A percentile compares a stretch with the other conserved stretches of the same genome.
Evolutionary conservation across 805 yeast species (phyloP).

Genomic region (Candida rishiriensis): DNA sequence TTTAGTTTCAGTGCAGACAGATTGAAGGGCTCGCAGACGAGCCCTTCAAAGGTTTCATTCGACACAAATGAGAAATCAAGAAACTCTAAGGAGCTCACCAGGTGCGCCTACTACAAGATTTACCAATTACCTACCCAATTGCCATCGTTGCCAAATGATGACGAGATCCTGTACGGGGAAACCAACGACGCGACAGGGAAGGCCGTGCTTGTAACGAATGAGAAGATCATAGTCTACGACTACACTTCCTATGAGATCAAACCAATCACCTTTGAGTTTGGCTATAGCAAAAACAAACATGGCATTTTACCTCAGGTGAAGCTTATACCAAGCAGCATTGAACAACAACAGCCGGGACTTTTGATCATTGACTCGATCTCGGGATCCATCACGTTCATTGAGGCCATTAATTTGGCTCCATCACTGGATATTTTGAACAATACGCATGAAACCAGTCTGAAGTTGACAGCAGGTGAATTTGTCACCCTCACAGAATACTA

Average conservation of each 20-base stretch:
- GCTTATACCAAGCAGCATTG: conserved; percentile 55
- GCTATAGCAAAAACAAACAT: conserved; percentile 26
- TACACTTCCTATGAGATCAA: conserved; percentile 56
- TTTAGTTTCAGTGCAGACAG: conserved; percentile 21
- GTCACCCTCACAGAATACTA: conserved; percentile 54
- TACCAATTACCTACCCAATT: conserved; percentile 46
- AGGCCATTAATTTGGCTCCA: conserved; percentile 67
- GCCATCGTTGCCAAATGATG: conserved; percentile 40
- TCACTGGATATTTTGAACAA: conserved; percentile 38
- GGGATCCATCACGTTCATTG: conserved; percentile 66
- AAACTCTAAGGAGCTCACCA: conserved; percentile 45
- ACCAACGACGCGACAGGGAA: conserved; percentile 26
- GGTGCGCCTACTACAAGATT: conserved; percentile 54
- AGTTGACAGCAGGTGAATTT: conserved; percentile 47
- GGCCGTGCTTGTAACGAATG: conserved; percentile 36
- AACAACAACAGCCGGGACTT: conserved; percentile 58
- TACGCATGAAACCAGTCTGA: conserved; percentile 33
- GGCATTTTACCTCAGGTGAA: conserved; percentile 47
- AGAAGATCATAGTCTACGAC: conserved; percentile 62
- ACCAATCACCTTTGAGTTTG: conserved; percentile 56
- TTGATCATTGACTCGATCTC: conserved; percentile 55
- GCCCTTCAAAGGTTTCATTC: background rate
- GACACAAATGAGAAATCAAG: background rate
- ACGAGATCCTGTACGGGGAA: conserved; percentile 12
- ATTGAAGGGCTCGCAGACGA: conserved; percentile 5